Evolutionary conservation across 371 early-diverging fungal genomes (phyloP).

Genomic region (Lichtheimia hyalospora): DNA sequence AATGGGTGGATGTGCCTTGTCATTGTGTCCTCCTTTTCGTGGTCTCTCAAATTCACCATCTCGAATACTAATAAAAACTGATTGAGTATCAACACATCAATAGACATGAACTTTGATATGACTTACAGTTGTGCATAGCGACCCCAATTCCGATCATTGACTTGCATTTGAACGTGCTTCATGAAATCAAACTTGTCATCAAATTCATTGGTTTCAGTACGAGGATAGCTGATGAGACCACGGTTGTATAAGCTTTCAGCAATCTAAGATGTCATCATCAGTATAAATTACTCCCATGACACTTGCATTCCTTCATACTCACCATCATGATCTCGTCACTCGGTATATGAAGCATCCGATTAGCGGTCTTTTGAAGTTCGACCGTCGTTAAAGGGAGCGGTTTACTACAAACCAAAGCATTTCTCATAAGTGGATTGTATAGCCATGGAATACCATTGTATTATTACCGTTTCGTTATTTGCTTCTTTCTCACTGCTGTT

Average conservation of each 20-base stretch:
- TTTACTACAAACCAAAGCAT: conserved; percentile 49
- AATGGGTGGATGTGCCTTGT: conserved; percentile 99
- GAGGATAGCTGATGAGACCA: conserved; percentile 98
- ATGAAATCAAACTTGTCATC: conserved; percentile 75
- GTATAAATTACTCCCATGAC: neutral
- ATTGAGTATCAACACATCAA: neutral
- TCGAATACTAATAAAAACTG: conserved; percentile 43
- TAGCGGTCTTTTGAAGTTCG: conserved; percentile 90
- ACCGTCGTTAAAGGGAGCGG: conserved; percentile 96
- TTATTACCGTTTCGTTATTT: conserved; percentile 77
- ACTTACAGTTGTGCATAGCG: conserved; percentile 63
- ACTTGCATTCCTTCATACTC: conserved; percentile 3
- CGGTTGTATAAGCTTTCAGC: conserved; percentile 86
- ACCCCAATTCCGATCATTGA: conserved; percentile 63
- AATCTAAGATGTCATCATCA: conserved; percentile 36
- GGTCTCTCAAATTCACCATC: conserved; percentile 83
- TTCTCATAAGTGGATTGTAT: neutral
- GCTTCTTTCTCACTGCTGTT: conserved; percentile 54
- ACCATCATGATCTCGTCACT: conserved; percentile 88
- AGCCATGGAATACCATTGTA: neutral
- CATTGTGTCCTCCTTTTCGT: conserved; percentile 90
- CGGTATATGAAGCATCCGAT: conserved; percentile 70
- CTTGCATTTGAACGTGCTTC: conserved; percentile 68
- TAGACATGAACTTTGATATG: neutral
- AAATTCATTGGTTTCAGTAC: conserved; percentile 99